Percentiles rank a stretch among this genome's conserved stretches.
Conservation (phyloP, 1,284 basidiomycete species). For the Neolentinus lepideus region DNA sequence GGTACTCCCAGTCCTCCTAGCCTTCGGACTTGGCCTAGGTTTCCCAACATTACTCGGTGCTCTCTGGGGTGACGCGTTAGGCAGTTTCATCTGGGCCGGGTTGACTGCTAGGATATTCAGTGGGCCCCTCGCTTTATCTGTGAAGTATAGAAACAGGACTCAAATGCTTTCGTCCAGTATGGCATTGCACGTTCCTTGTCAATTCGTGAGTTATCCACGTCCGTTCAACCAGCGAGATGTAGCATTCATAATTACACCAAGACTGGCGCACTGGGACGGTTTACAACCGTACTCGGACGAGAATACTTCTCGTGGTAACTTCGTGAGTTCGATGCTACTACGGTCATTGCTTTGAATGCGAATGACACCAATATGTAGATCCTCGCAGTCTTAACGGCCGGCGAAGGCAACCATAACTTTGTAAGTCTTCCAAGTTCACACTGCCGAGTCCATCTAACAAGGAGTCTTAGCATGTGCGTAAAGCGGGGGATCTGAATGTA, state of each 20-base stretch:
- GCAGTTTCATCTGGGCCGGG: slow-evolving; percentile 65
- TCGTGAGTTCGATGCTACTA: slow-evolving; percentile 31
- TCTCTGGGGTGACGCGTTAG: slow-evolving; percentile 53
- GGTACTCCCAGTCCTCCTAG: slow-evolving; percentile 41
- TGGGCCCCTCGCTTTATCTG: slow-evolving; percentile 22
- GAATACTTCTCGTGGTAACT: slow-evolving; percentile 67
- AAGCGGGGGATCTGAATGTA: neutral
- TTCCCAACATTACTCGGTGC: slow-evolving; percentile 46
- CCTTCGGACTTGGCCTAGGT: slow-evolving; percentile 52
- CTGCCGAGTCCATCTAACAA: neutral
- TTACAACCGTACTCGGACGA: slow-evolving; percentile 75
- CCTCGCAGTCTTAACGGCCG: slow-evolving; percentile 63
- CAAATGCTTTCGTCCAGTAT: slow-evolving; percentile 32
- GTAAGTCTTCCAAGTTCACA: slow-evolving; percentile 27
- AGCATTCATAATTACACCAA: slow-evolving; percentile 16
- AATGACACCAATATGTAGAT: slow-evolving; percentile 30
- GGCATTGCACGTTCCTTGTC: slow-evolving; percentile 77
- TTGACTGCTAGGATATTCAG: slow-evolving; percentile 54
- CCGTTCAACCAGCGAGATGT: neutral
- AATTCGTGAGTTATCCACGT: slow-evolving; percentile 53
- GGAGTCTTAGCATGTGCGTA: slow-evolving; percentile 22
- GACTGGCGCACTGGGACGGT: slow-evolving; percentile 74
- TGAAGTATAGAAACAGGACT: neutral
- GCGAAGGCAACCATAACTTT: slow-evolving; percentile 78
- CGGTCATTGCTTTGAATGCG: neutral